A percentile compares a stretch with the other conserved stretches of the same genome.
These are phyloP conservation scores for Fagus sylvatica DNA, from an alignment of 306 rosid species.

Conservation along the genomic window DNA sequence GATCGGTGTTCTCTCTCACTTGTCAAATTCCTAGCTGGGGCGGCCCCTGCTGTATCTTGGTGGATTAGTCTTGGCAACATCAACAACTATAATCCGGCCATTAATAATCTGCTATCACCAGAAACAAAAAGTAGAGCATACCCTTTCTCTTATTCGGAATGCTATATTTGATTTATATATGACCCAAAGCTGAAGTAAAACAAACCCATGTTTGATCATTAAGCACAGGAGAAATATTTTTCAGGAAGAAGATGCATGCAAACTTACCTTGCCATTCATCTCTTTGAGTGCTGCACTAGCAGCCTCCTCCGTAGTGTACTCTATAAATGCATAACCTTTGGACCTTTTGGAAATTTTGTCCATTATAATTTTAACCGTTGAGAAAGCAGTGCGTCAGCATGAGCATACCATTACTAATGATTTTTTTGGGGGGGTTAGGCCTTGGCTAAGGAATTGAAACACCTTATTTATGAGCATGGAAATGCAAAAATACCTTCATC, in stretches of 20 bases:
- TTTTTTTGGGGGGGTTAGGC: no score
- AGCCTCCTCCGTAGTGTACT: constrained; percentile 80
- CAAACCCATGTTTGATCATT: background rate
- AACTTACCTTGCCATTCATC: constrained; percentile 88
- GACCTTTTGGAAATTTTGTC: constrained; percentile 96
- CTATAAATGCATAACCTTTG: constrained; percentile 90
- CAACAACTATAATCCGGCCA: constrained; percentile 96
- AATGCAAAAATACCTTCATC: constrained; percentile 59
- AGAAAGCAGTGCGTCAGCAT: constrained; percentile 27
- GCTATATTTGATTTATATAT: background rate
- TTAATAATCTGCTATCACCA: constrained; percentile 68
- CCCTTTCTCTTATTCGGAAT: constrained; percentile 6
- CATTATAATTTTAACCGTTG: constrained; percentile 74
- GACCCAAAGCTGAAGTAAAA: constrained; percentile 3
- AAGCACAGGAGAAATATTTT: background rate
- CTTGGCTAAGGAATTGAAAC: background rate
- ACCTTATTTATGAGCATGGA: background rate
- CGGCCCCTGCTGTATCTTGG: constrained; percentile 44
- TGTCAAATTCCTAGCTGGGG: constrained; percentile 24
- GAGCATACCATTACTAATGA: background rate
- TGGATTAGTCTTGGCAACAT: constrained; percentile 69
- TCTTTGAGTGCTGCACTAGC: constrained; percentile 84
- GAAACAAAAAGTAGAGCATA: constrained; percentile 9
- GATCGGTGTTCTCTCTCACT: constrained; percentile 19
- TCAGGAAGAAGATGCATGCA: constrained; percentile 1